Percentiles rank a stretch among this genome's conserved stretches.
Conservation (phyloP, 345 rosid genomes). For the Barbarea vulgaris region DNA sequence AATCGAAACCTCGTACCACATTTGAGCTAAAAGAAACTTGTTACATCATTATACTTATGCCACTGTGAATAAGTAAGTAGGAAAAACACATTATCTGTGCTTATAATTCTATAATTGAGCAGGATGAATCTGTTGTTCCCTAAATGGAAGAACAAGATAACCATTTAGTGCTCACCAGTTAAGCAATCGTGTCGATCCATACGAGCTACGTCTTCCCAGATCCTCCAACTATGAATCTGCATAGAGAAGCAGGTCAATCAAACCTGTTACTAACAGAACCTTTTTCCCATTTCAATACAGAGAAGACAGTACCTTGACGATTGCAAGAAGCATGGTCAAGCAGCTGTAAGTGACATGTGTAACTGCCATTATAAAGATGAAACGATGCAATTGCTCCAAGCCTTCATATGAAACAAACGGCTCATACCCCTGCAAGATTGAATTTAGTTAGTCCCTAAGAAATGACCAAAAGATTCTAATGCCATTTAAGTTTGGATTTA, state of each 20-base stretch:
- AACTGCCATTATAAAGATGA: conserved; percentile 97
- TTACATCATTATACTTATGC: background rate
- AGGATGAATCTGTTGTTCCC: background rate
- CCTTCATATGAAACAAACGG: conserved; percentile 94
- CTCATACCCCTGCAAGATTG: conserved; percentile 66
- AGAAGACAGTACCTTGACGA: conserved; percentile 68
- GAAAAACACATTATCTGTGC: background rate
- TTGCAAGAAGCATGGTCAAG: conserved; percentile 90
- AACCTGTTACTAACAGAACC: background rate
- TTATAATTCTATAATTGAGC: no score
- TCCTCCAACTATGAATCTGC: conserved; percentile 93
- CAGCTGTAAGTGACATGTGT: conserved; percentile 95
- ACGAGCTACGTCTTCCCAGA: conserved; percentile 88
- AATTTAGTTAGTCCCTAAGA: background rate
- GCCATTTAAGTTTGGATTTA: background rate
- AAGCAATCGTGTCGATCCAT: conserved; percentile 58
- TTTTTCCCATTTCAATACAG: background rate
- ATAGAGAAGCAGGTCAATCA: conserved; percentile 20
- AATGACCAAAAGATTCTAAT: background rate
- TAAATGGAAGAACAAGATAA: background rate
- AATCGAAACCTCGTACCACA: background rate
- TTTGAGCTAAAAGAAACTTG: conserved; percentile 15
- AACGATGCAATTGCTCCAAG: conserved; percentile 92
- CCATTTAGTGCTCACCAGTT: conserved; percentile 52
- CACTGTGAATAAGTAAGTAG: background rate